A percentile compares a stretch with the other conserved stretches of the same genome.
phyloP scores from a whole-genome alignment of 371 early-diverging fungal species.

The Catenaria anguillulae region DNA sequence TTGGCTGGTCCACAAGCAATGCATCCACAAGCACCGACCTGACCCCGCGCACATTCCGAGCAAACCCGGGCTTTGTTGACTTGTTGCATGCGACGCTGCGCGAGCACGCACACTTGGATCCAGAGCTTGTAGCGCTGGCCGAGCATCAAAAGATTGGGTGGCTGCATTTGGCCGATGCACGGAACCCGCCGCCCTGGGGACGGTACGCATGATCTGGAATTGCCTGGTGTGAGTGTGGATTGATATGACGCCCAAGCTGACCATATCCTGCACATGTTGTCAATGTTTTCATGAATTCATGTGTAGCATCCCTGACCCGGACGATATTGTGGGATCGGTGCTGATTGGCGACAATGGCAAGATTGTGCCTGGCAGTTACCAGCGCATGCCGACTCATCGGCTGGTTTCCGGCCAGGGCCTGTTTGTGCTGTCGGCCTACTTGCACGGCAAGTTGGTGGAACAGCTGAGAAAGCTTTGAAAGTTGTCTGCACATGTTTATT shows the following conservation, averaged over 20 bases:
- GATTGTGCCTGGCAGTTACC: slow-evolving; percentile 30
- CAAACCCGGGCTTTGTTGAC: slow-evolving; percentile 17
- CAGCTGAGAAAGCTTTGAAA: too few species aligned
- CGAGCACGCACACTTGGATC: slow-evolving; percentile 21
- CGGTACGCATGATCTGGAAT: slow-evolving; percentile 21
- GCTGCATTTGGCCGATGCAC: slow-evolving; percentile 41
- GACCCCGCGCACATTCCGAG: slow-evolving; percentile 15
- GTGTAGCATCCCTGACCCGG: slow-evolving; percentile 31
- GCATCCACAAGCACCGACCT: background rate
- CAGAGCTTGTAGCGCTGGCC: slow-evolving; percentile 24
- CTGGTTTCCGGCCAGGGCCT: slow-evolving; percentile 50
- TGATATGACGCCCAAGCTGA: background rate
- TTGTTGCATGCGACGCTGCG: slow-evolving; percentile 15
- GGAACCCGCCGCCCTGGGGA: slow-evolving; percentile 50
- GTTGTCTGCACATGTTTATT: too few species aligned
- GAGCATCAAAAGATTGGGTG: slow-evolving; percentile 31
- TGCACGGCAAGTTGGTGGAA: too few species aligned
- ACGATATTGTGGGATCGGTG: slow-evolving; percentile 66
- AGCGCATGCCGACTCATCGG: slow-evolving; percentile 66
- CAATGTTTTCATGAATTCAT: background rate
- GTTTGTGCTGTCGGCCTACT: slow-evolving; percentile 39
- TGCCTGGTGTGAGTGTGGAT: background rate
- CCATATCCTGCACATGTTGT: background rate
- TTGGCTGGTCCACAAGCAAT: background rate
- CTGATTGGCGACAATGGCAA: slow-evolving; percentile 24